Evolutionary conservation across 148 eudicot species (phyloP), one percentile per base, ranked within the genome.

Genomic region (Rhododendron vialii): DNA sequence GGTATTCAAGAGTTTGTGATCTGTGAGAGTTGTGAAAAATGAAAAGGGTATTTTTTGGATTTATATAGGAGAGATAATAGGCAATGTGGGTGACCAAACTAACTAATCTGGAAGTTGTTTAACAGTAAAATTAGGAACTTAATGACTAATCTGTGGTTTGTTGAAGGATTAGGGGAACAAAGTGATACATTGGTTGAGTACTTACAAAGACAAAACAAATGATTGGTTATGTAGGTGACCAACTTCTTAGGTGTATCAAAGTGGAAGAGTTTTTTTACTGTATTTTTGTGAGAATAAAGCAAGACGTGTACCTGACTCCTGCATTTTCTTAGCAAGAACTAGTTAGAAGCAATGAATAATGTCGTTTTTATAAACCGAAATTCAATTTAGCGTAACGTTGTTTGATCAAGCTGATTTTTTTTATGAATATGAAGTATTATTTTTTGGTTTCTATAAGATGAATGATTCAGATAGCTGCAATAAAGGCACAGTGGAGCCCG

Each of bases 31-130:
- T 33, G 63, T 55, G 35, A 38, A 74, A 13, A 57, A 26, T 5
- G 67, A 33, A 51, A 69, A 11, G 30, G n/a, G 35, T 26, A 1
- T 2, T 4, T 9, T 24, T 53, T 69, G 57, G 59, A 63, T 20
- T 84, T 51, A 48, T 84, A 84, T 84, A 84, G 80, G 22, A 26
- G 12, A 18, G 50, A 47, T 47, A 13, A n/a, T 28, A 35, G 86
- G 69, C 15, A 77, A 38, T 75, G 82, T 77, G 71, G 86, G 51
- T 85, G 82, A 78, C 88, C 84, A 50, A 82, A 83, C 81, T 81
- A 26, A 81, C 43, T 1, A 73, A 67, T 43, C 73, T 30, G 4
- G 10, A 7, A 33, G 17, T 45, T 28, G 13, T 83, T 82, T 81
- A 78, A 45, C 28, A 10, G 28, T 7, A 26, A 11, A 13, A 1